Evolutionary conservation across 768 basidiomycete species (phyloP).

Genomic region (Leccinum rimulosum): DNA sequence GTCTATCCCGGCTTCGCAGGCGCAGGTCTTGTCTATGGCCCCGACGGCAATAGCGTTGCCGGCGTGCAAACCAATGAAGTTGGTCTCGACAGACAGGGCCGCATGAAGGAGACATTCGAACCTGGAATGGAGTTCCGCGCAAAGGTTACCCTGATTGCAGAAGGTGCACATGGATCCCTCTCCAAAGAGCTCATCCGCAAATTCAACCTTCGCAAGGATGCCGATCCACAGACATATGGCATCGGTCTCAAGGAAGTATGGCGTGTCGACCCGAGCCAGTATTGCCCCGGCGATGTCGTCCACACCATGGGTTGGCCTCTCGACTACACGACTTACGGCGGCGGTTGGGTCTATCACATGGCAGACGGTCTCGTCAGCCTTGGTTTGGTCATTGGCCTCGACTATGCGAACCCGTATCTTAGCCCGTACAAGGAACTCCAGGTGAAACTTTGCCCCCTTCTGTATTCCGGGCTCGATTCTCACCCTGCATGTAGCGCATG

Average conservation of each 20-base stretch:
- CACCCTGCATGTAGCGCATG: slow-evolving; percentile 55
- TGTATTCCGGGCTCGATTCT: not conserved
- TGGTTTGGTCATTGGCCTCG: slow-evolving; percentile 90
- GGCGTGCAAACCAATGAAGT: slow-evolving; percentile 95
- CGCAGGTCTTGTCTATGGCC: slow-evolving; percentile 72
- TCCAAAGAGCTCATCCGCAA: slow-evolving; percentile 74
- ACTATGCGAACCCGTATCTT: slow-evolving; percentile 92
- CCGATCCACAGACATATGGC: slow-evolving; percentile 91
- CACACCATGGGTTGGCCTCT: slow-evolving; percentile 97
- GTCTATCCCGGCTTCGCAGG: slow-evolving; percentile 97
- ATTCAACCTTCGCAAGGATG: slow-evolving; percentile 65
- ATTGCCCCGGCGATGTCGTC: slow-evolving; percentile 73
- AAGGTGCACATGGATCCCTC: slow-evolving; percentile 92
- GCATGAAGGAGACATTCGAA: slow-evolving; percentile 85
- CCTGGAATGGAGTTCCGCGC: slow-evolving; percentile 96
- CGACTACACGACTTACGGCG: slow-evolving; percentile 73
- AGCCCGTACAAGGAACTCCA: slow-evolving; percentile 93
- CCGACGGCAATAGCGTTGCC: slow-evolving; percentile 38
- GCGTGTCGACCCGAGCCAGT: slow-evolving; percentile 66
- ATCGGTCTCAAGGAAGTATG: slow-evolving; percentile 98
- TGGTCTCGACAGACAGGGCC: slow-evolving; percentile 74
- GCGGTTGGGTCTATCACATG: slow-evolving; percentile 96
- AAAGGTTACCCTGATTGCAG: slow-evolving; percentile 88
- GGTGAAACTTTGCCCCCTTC: slow-evolving; percentile 41
- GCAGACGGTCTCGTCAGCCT: slow-evolving; percentile 84